phyloP scores from a whole-genome alignment of 73 alveolate species.

The Paramecium sonneborni region DNA sequence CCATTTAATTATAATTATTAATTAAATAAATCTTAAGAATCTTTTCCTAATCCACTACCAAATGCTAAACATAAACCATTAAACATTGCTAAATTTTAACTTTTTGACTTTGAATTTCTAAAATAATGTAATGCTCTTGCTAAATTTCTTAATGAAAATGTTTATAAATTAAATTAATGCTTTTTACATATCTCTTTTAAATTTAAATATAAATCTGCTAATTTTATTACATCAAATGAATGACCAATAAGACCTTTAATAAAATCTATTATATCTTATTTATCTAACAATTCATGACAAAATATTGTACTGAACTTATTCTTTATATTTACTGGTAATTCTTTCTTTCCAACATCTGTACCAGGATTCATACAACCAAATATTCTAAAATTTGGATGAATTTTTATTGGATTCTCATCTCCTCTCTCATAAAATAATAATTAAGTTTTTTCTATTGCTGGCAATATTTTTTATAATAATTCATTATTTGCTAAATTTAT shows the following conservation, averaged over 20 bases:
- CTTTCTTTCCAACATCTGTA: conserved; percentile 92
- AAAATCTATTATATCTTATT: conserved; percentile 82
- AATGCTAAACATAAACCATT: conserved; percentile 64
- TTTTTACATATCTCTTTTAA: conserved; percentile 31
- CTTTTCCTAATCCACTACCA: conserved; percentile 65
- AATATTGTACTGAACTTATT: conserved; percentile 92
- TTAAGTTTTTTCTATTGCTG: conserved; percentile 88
- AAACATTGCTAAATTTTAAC: conserved; percentile 21
- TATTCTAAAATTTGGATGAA: conserved; percentile 94
- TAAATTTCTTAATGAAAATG: conserved; percentile 76
- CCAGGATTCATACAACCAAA: conserved; percentile 99
- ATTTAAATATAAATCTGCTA: conserved; percentile 84
- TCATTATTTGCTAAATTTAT: conserved; percentile 96
- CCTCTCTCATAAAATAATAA: conserved; percentile 91
- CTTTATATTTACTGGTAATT: conserved; percentile 84
- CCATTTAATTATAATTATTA: neutral
- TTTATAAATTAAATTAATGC: conserved; percentile 46
- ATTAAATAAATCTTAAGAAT: neutral
- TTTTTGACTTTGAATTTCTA: conserved; percentile 44
- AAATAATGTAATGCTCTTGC: conserved; percentile 76
- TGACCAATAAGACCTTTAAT: conserved; percentile 76
- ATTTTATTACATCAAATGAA: conserved; percentile 75
- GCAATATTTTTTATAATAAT: conserved; percentile 83
- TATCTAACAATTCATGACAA: conserved; percentile 89
- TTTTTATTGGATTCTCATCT: conserved; percentile 83